A percentile compares a stretch with the other conserved stretches of the same genome.
Evolutionary conservation across 2,329 filamentous ascomycete species (phyloP).

Genomic region (Trichophyton rubrum): DNA sequence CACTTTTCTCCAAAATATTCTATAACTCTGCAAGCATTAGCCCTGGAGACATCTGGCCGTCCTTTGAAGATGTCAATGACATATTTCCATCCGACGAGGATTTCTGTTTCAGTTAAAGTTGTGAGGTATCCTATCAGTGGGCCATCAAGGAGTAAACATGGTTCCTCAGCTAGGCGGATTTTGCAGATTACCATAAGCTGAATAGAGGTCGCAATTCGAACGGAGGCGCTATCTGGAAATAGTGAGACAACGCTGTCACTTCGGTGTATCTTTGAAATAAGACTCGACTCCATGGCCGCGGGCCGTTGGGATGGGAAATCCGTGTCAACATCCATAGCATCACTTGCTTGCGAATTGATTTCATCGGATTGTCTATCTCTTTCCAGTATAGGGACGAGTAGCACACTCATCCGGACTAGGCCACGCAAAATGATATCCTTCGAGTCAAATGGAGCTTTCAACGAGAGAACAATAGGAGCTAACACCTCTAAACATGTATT

Average conservation of each 20-base stretch:
- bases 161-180: constrained; percentile 8
- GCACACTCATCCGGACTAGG: constrained; percentile 19
- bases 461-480: constrained; percentile 22
- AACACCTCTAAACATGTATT: constrained; percentile 24
- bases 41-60: constrained; percentile 17
- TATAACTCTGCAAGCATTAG: constrained; percentile 34
- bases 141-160: not conserved
- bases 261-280: constrained; percentile 22
- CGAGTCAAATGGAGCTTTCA: constrained; percentile 13
- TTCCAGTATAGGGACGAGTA: constrained; percentile 24
- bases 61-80: constrained; percentile 20
- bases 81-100: constrained; percentile 25
- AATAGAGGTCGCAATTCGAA: constrained; percentile 27
- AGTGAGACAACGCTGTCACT: constrained; percentile 18
- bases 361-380: constrained; percentile 14
- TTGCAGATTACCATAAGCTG: constrained; percentile 23
- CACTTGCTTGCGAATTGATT: constrained; percentile 8
- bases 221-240: constrained; percentile 23
- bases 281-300: constrained; percentile 15
- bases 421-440: constrained; percentile 16
- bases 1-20: constrained; percentile 38
- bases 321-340: constrained; percentile 35
- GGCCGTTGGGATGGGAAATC: constrained; percentile 21
- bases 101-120: constrained; percentile 26
- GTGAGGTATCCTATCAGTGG: constrained; percentile 26